Evolutionary conservation across 2,329 filamentous ascomycete species (phyloP), one percentile per base, ranked within the genome.

Genomic region (Microdochium bolleyi): DNA sequence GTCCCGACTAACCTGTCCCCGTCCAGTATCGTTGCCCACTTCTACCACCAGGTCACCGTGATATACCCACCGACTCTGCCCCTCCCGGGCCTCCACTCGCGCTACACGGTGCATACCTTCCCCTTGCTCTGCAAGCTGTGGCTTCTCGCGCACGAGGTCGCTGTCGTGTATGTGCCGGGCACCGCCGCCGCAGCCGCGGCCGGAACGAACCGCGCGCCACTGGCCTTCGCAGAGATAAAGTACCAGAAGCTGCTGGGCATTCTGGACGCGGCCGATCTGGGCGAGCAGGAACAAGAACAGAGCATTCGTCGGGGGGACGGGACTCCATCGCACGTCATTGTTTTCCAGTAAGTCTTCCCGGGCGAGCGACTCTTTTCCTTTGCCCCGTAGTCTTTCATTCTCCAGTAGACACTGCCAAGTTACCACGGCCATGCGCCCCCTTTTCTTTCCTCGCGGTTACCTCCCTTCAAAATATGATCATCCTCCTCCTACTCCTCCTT

Each of bases 241-340:
- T 61, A 60, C 49, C 32, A 46, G n/a, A 56, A 51, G 49, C 27
- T 62, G 46, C 56, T 62, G 3, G 51, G 19, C 3, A 61, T 59
- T 59, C 50, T 55, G n/a, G 58, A 58, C 48, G 30, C 27, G 2
- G 46, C 58, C 16, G 22, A 48, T n/a, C 37, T 7, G 5, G 37
- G 9, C 7, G 37, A 41, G 30, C 30, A 34, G 30, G n/a, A n/a
- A n/a, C 30, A 14, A n/a, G 7, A 11, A n/a, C 37, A 41, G 37
- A n/a, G 37, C 37, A n/a, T 41, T 16, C 37, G n/a, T 11, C 37
- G 37, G 10, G 37, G 37, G 16, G 37, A 41, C 9, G 37, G 16
- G 37, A 11, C 5, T n/a, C 37, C 37, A 7, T 8, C 53, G 51
- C 11, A 55, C 10, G 50, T 52, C 24, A 49, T 52, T 11, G 25